Conservation (phyloP, 441 rosid genomes). For the Mallotus japonicus region DNA sequence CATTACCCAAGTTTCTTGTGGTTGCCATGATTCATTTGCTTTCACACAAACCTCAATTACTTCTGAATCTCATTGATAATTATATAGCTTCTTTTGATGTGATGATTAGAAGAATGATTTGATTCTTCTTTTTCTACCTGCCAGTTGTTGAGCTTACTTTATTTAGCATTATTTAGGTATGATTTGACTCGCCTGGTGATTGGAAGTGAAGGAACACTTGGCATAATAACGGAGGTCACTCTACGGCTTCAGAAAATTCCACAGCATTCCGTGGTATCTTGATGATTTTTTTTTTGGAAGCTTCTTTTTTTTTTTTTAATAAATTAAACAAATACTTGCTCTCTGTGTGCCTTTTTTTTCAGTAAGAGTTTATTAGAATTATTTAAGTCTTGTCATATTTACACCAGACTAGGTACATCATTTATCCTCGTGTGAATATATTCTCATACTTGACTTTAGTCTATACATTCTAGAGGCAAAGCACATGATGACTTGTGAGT, state of each 20-base stretch:
- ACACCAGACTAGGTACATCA: background rate
- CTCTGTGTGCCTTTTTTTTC: constrained; percentile 3
- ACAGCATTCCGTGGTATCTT: constrained; percentile 78
- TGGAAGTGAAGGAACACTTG: constrained; percentile 98
- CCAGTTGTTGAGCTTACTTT: background rate
- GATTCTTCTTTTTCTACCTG: background rate
- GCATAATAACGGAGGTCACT: constrained; percentile 86
- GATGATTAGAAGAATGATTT: background rate
- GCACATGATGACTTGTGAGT: background rate
- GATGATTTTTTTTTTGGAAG: constrained; percentile 18
- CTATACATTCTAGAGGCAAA: background rate
- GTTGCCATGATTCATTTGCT: constrained; percentile 1
- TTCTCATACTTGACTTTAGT: background rate
- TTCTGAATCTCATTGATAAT: background rate
- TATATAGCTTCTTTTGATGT: background rate
- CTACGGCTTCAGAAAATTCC: constrained; percentile 90
- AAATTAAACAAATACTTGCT: background rate
- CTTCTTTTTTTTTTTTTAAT: background rate
- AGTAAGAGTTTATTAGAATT: background rate
- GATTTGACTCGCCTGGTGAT: constrained; percentile 87
- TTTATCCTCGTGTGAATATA: background rate
- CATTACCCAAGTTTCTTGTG: constrained; percentile 1
- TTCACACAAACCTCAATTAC: background rate
- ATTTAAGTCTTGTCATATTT: background rate
- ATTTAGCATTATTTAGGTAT: constrained; percentile 44